These are phyloP conservation scores for Epichloe gansuensis DNA, from an alignment of 2,329 filamentous ascomycete species.

Conservation along the genomic window DNA sequence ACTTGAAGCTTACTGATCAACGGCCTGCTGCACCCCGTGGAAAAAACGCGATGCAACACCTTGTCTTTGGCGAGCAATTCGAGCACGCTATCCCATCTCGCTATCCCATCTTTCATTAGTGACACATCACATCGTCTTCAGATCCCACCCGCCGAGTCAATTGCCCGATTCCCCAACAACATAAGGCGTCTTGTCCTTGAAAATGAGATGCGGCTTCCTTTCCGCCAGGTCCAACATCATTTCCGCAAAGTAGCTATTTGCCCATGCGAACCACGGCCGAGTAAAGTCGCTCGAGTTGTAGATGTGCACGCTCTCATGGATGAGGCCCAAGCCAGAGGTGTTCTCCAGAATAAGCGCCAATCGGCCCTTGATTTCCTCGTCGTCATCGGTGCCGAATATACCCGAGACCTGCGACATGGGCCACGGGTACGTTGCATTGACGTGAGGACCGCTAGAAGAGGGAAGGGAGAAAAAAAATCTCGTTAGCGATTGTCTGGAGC, in stretches of 20 bases:
- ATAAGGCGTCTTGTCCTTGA: slow-evolving; percentile 10
- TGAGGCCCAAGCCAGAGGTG: slow-evolving; percentile 29
- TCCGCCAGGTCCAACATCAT: slow-evolving; percentile 59
- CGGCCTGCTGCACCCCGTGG: no score
- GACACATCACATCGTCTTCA: no score
- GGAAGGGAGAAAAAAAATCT: background rate
- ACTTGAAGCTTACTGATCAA: no score
- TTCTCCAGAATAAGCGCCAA: slow-evolving; percentile 28
- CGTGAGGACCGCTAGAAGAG: slow-evolving; percentile 41
- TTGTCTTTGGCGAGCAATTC: no score
- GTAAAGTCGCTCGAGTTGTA: slow-evolving; percentile 29
- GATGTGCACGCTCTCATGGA: slow-evolving; percentile 36
- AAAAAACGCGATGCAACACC: no score
- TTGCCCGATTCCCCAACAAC: background rate
- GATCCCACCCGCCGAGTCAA: background rate
- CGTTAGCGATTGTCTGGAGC: background rate
- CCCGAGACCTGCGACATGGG: slow-evolving; percentile 44
- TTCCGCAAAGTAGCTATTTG: slow-evolving; percentile 31
- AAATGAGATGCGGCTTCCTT: slow-evolving; percentile 66
- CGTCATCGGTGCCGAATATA: slow-evolving; percentile 33
- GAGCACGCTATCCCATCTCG: no score
- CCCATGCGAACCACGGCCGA: slow-evolving; percentile 35
- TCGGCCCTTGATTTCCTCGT: slow-evolving; percentile 23
- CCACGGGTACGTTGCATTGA: slow-evolving; percentile 48
- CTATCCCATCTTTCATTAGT: no score